Percentiles rank a stretch among this genome's conserved stretches.
These are phyloP conservation scores for Cryptococcus wingfieldii DNA, from an alignment of 1,284 basidiomycete genomes.

Conservation along the genomic window DNA sequence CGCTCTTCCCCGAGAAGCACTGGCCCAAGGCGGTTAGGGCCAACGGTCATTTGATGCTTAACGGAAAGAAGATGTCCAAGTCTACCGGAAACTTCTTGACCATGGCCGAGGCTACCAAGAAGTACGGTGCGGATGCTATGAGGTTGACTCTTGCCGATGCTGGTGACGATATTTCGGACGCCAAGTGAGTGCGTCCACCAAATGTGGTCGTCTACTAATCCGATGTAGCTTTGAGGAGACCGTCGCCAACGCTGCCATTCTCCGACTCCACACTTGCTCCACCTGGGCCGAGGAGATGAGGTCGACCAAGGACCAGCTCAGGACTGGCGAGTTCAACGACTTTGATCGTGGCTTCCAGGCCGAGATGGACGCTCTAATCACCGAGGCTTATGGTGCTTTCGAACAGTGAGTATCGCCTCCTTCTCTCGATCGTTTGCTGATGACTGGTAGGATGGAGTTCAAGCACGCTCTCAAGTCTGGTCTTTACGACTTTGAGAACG, in stretches of 20 bases:
- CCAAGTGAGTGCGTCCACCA: slow-evolving; percentile 32
- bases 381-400: slow-evolving; percentile 72
- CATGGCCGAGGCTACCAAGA: slow-evolving; percentile 49
- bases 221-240: slow-evolving; percentile 95
- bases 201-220: not conserved
- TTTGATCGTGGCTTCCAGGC: slow-evolving; percentile 88
- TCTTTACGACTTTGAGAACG: slow-evolving; percentile 91
- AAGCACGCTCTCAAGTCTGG: slow-evolving; percentile 93
- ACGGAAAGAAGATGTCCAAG: slow-evolving; percentile 99
- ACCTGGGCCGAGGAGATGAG: slow-evolving; percentile 87
- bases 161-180: slow-evolving; percentile 93
- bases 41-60: slow-evolving; percentile 96
- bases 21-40: slow-evolving; percentile 90
- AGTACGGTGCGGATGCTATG: slow-evolving; percentile 60
- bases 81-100: slow-evolving; percentile 64
- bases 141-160: slow-evolving; percentile 91
- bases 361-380: slow-evolving; percentile 82
- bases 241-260: slow-evolving; percentile 94
- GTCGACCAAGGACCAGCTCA: slow-evolving; percentile 60
- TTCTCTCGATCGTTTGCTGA: not conserved
- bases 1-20: slow-evolving; percentile 88
- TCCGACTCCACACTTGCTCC: slow-evolving; percentile 86
- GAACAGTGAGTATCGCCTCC: slow-evolving; percentile 60
- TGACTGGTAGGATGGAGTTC: slow-evolving; percentile 69
- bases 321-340: slow-evolving; percentile 56